Percentiles rank a stretch among this genome's conserved stretches.
Conservation (phyloP, 345 rosid genomes). For the Physaria fendleri region DNA sequence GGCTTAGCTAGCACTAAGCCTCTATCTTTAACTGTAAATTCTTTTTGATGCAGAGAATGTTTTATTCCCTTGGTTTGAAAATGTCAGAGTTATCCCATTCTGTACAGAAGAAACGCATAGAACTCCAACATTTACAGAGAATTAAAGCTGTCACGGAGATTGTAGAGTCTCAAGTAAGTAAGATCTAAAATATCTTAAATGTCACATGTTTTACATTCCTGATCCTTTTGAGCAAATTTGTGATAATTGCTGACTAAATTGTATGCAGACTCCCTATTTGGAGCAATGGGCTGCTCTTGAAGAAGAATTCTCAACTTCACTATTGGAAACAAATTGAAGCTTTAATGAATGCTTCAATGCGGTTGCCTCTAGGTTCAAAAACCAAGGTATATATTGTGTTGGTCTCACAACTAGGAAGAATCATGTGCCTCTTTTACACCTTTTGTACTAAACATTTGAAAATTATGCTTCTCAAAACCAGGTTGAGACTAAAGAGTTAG, state of each 20-base stretch:
- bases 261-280: conserved; percentile 55
- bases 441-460: neutral
- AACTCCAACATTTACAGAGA: conserved; percentile 42
- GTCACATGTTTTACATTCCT: neutral
- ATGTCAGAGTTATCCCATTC: conserved; percentile 53
- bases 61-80: conserved; percentile 44
- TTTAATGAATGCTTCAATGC: conserved; percentile 43
- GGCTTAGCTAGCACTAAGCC: neutral
- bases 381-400: conserved; percentile 42
- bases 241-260: neutral
- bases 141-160: conserved; percentile 40
- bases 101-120: conserved; percentile 54
- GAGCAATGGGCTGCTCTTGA: conserved; percentile 52
- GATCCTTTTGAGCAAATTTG: neutral
- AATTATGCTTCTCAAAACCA: conserved; percentile 17
- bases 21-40: neutral
- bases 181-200: neutral
- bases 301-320: conserved; percentile 40
- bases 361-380: conserved; percentile 44
- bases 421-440: neutral
- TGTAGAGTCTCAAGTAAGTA: conserved; percentile 66
- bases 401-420: neutral
- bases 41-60: conserved; percentile 37
- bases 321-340: conserved; percentile 54
- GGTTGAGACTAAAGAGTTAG: conserved; percentile 57